Conservation (phyloP, 179 eudicot species). For the Heliamphora pulchella region DNA sequence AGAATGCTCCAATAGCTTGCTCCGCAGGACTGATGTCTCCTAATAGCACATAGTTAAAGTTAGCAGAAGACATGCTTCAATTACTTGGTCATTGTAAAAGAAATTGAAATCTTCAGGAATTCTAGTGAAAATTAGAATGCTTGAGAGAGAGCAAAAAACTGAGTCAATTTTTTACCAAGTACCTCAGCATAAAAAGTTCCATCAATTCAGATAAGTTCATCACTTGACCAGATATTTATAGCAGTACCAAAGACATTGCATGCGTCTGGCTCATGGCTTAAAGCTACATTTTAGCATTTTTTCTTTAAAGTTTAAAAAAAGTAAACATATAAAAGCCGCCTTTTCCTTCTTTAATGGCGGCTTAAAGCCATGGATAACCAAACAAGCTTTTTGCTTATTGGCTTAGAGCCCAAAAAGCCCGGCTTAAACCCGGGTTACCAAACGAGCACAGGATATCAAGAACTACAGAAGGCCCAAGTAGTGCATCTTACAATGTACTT, state of each 20-base stretch:
- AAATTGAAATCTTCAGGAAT: neutral
- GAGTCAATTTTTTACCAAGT: neutral
- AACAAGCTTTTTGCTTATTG: too few species aligned
- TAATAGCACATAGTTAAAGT: slow-evolving; percentile 19
- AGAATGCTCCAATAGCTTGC: slow-evolving; percentile 52
- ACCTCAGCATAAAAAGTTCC: neutral
- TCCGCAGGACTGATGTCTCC: slow-evolving; percentile 70
- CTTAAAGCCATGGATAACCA: too few species aligned
- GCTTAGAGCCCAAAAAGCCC: too few species aligned
- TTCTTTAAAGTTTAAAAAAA: too few species aligned
- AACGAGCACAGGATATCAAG: neutral
- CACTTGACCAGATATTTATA: neutral
- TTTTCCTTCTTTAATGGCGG: too few species aligned
- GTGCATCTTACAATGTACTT: neutral
- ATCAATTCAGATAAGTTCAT: neutral
- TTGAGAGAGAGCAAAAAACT: neutral
- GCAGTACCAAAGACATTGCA: neutral
- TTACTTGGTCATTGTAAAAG: slow-evolving; percentile 2
- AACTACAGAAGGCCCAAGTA: neutral
- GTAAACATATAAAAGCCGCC: too few species aligned
- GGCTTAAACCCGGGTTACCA: too few species aligned
- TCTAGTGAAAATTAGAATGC: neutral
- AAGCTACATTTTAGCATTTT: too few species aligned
- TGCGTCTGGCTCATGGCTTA: too few species aligned
- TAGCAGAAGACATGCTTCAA: neutral